Evolutionary conservation across 2,329 filamentous ascomycete species (phyloP), one percentile per base, ranked within the genome.

Genomic region (Colletotrichum zoysiae): DNA sequence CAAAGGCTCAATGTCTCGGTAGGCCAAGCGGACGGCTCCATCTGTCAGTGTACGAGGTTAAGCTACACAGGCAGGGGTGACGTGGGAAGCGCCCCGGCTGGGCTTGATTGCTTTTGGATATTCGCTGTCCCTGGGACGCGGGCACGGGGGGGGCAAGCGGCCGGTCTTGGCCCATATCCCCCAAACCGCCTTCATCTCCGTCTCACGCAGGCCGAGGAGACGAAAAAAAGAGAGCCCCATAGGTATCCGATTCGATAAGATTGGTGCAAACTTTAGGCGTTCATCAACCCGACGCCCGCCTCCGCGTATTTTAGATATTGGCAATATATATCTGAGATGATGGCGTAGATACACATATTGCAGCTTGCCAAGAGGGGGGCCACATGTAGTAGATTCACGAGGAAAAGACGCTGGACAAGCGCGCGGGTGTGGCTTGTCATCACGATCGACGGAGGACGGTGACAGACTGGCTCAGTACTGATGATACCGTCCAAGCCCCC

Each of bases 171-270:
- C 65, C 44, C 51, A 50, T 55, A 46, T 60, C 30, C 38, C 33
- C 69, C 59, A 65, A 69, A 65, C 69, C 18, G 38, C 40, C 23
- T 56, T 71, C 59, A 71, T 71, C 53, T 71, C 69, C 59, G 69
- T 69, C 55, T 35, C 11, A 40, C 53, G 35, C 12, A 56, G 65
- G 53, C 53, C 5, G 9, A 58, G 56, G 38, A 9, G 42, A n/a
- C 35, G 3, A 1, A 23, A 3, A 30, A 50, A 20, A 50, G 48
- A 50, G 48, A 6, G 44, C 50, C 33, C 57, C 26, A 44, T 51
- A 11, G 18, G 20, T 4, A 14, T 23, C 26, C 44, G 6, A n/a
- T 30, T 46, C 20, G 42, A 44, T 14, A 30, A 50, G 18, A 11
- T 30, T 48, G 12, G 65, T 30, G 26, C 46, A 56, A 60, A 64